Conservation (phyloP, 495 filamentous ascomycete species). For the Opeltia flavorubescens region DNA sequence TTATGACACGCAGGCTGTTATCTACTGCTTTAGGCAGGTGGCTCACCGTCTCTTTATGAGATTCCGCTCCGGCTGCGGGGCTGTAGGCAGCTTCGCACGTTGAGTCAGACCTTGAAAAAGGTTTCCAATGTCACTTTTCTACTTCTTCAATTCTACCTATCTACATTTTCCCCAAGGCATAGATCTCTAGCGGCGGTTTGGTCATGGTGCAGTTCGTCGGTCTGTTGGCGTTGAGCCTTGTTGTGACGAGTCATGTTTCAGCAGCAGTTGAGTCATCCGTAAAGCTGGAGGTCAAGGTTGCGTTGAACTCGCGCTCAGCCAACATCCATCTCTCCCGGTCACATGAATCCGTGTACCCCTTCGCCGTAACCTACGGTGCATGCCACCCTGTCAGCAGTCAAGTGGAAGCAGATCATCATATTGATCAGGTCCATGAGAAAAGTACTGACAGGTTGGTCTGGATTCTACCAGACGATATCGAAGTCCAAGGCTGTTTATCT, state of each 20-base stretch:
- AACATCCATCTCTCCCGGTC: conserved; percentile 28
- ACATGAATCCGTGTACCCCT: conserved; percentile 14
- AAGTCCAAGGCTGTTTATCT: conserved; percentile 34
- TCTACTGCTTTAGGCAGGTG: too few relatives aligned
- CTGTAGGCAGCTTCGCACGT: too few relatives aligned
- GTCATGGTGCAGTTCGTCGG: too few relatives aligned
- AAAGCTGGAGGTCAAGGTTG: conserved; percentile 22
- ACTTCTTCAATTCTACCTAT: too few relatives aligned
- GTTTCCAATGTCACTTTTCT: too few relatives aligned
- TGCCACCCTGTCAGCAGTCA: conserved; percentile 10
- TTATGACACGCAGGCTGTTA: too few relatives aligned
- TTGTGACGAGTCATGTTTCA: not conserved
- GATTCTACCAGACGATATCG: conserved; percentile 33
- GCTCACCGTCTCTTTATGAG: too few relatives aligned
- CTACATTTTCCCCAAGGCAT: too few relatives aligned
- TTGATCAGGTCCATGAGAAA: not conserved
- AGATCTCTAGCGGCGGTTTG: too few relatives aligned
- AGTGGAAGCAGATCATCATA: not conserved
- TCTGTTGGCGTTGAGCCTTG: not conserved
- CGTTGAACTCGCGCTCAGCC: conserved; percentile 27
- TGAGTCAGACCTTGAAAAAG: too few relatives aligned
- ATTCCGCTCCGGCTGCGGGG: too few relatives aligned
- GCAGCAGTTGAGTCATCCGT: conserved; percentile 15
- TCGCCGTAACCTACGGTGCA: conserved; percentile 28
- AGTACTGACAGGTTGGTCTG: conserved; percentile 28